Conservation (phyloP, 768 basidiomycete species). For the Tricholoma sp. region DNA sequence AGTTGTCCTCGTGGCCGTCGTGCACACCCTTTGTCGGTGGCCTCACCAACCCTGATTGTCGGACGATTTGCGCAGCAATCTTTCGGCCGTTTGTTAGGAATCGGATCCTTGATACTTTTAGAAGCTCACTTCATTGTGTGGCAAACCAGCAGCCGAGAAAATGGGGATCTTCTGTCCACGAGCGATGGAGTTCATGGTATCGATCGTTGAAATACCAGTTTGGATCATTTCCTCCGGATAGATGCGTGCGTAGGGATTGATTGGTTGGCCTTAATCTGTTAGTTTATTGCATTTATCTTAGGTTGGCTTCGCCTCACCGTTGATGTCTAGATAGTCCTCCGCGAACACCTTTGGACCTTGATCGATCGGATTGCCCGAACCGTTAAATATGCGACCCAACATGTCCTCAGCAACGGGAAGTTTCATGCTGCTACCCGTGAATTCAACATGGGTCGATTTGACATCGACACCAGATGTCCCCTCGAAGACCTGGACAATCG, state of each 20-base stretch:
- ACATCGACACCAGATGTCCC: conserved; percentile 98
- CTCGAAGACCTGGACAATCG: conserved; percentile 98
- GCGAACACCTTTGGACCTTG: conserved; percentile 99
- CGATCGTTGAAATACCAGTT: conserved; percentile 98
- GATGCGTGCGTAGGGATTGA: conserved; percentile 96
- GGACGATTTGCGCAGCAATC: conserved; percentile 99
- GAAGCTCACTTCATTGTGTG: conserved; percentile 86
- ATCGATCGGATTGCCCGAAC: conserved; percentile 96
- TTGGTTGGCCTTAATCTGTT: conserved; percentile 73
- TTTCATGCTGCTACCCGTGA: conserved; percentile 98
- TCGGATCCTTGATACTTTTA: neutral
- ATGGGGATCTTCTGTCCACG: conserved; percentile 99
- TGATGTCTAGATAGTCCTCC: conserved; percentile 98
- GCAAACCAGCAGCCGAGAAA: conserved; percentile 97
- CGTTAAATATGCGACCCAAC: conserved; percentile 98
- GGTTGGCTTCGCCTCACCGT: conserved; percentile 52
- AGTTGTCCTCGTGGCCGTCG: conserved; percentile 99
- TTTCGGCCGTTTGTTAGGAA: conserved; percentile 24
- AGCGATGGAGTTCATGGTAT: conserved; percentile 98
- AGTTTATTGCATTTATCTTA: conserved; percentile 6
- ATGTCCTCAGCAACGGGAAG: conserved; percentile 98
- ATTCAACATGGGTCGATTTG: conserved; percentile 95
- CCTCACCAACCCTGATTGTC: conserved; percentile 96
- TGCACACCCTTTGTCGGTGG: conserved; percentile 95
- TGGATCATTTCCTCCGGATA: conserved; percentile 99